phyloP scores from a whole-genome alignment of 2,329 filamentous ascomycete genomes.

The Colletotrichum sp. region DNA sequence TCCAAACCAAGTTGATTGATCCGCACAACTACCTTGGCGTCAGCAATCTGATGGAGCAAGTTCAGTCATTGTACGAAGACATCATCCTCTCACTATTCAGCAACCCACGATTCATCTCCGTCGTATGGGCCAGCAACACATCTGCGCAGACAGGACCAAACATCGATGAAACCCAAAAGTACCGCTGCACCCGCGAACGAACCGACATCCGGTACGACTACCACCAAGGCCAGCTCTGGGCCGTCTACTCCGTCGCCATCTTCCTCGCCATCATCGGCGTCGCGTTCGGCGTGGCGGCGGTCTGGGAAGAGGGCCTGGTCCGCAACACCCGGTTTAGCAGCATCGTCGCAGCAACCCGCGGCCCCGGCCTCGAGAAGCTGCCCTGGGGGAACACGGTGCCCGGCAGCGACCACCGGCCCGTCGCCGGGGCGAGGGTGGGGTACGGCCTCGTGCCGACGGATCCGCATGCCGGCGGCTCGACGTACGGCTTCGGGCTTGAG shows the following conservation, averaged over 20 bases:
- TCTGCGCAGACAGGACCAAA: constrained; percentile 22
- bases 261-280: constrained; percentile 30
- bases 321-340: constrained; percentile 42
- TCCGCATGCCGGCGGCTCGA: constrained; percentile 23
- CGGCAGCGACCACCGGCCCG: constrained; percentile 11
- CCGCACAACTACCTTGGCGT: constrained; percentile 31
- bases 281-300: constrained; percentile 32
- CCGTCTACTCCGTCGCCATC: constrained; percentile 38
- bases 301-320: constrained; percentile 35
- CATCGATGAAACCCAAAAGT: constrained; percentile 25
- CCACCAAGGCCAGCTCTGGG: constrained; percentile 34
- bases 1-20: constrained; percentile 45
- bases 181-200: constrained; percentile 32
- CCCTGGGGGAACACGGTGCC: constrained; percentile 23
- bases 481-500: constrained; percentile 34
- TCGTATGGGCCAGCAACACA: constrained; percentile 33
- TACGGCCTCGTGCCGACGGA: constrained; percentile 22
- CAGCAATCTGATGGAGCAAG: constrained; percentile 24
- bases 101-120: constrained; percentile 36
- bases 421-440: constrained; percentile 15
- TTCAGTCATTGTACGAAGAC: constrained; percentile 37
- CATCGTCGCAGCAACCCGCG: constrained; percentile 43
- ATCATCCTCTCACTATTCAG: constrained; percentile 38
- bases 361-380: constrained; percentile 37
- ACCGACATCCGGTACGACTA: constrained; percentile 32